Conservation (phyloP, 345 rosid species). For the Brassica cretica region DNA sequence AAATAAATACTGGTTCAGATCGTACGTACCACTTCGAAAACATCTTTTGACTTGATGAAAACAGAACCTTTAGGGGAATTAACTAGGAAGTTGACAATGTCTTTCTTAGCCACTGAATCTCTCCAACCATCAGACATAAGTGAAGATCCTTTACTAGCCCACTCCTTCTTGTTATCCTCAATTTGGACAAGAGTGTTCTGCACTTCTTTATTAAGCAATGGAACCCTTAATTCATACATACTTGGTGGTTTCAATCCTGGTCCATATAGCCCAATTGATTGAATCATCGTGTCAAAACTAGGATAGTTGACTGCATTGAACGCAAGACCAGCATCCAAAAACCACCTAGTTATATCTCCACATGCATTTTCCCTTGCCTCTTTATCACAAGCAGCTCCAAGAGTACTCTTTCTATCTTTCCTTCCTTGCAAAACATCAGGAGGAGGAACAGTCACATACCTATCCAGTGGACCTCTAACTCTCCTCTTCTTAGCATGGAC, state of each 20-base stretch:
- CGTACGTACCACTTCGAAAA: background rate
- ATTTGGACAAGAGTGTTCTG: background rate
- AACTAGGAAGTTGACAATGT: too few relatives aligned
- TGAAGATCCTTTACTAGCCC: background rate
- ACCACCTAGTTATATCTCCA: background rate
- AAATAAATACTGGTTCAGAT: too few relatives aligned
- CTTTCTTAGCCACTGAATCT: background rate
- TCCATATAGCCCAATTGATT: background rate
- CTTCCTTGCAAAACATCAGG: background rate
- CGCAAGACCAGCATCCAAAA: background rate
- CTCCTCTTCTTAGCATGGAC: background rate
- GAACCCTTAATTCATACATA: background rate
- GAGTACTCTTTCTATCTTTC: background rate
- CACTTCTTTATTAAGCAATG: background rate
- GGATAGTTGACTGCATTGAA: background rate
- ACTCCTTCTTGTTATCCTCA: background rate
- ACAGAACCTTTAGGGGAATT: background rate
- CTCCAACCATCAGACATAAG: background rate
- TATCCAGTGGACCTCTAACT: background rate
- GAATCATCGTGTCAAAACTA: background rate
- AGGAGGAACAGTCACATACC: background rate
- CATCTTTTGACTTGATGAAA: background rate
- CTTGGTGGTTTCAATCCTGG: background rate
- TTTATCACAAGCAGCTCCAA: background rate
- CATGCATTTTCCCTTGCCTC: background rate